These are phyloP conservation scores for Stereum hirsutum DNA, from an alignment of 1,284 basidiomycete species.

Conservation along the genomic window DNA sequence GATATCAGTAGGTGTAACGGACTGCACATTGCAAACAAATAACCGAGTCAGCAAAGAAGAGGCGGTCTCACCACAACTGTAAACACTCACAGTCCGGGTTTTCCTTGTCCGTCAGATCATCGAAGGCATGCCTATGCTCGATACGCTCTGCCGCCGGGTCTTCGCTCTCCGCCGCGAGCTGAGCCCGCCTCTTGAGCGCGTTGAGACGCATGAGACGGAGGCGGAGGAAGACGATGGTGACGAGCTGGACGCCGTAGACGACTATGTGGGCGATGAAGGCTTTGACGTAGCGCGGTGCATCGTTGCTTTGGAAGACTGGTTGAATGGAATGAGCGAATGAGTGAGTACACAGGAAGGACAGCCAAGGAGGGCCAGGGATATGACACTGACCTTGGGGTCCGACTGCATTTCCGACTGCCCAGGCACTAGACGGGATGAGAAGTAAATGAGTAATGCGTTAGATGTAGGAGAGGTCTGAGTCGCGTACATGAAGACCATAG, in stretches of 20 bases:
- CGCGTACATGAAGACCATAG: conserved; percentile 31
- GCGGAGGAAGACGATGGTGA: conserved; percentile 31
- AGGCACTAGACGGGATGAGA: no score
- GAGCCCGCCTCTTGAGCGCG: conserved; percentile 30
- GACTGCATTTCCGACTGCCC: conserved; percentile 41
- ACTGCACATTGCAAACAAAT: neutral
- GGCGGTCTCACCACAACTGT: neutral
- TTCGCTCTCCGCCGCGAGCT: conserved; percentile 18
- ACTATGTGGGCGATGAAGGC: conserved; percentile 41
- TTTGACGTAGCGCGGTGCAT: conserved; percentile 36
- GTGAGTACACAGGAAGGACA: neutral
- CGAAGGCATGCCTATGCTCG: conserved; percentile 33
- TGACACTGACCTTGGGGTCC: conserved; percentile 33
- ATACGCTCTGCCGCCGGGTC: conserved; percentile 24
- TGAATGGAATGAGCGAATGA: neutral
- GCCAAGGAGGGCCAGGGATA: neutral
- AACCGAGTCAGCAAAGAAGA: conserved; percentile 6
- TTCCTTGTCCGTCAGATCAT: conserved; percentile 33
- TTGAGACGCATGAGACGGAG: conserved; percentile 36
- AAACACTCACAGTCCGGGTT: neutral
- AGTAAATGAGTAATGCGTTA: no score
- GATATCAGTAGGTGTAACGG: neutral
- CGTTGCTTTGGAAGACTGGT: conserved; percentile 34
- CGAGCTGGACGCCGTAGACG: conserved; percentile 37
- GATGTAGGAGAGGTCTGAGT: neutral